Base-by-base conservation (phyloP, 805 yeast species). In the Metschnikowia bowlesiae region DNA sequence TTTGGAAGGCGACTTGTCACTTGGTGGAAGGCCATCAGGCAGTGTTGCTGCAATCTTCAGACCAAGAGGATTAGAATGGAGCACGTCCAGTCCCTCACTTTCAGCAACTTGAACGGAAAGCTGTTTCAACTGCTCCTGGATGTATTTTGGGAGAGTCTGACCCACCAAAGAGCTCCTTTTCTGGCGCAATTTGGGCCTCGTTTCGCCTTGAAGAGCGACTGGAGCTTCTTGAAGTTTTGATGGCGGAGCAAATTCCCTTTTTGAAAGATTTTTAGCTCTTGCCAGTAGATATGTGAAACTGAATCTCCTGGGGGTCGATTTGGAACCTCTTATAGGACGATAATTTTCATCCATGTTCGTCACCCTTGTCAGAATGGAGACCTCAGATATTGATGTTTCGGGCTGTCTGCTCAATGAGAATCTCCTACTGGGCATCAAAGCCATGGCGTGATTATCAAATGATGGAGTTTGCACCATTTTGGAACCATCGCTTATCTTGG, bases 81-180 rank as follows among this genome's bases (percentile, higher is more conserved):
- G 16, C 36, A 4, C 6, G 13, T 33, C 13, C n/a, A 10, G 34
- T 10, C 2, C 34, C n/a, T 2, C 8, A 33, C n/a, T 13, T 33
- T 33, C 9, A n/a, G 16, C 13, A 6, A 3, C 14, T 22, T 37
- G 28, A 14, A 22, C 11, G 11, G 43, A 16, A 7, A 30, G 30
- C 26, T 40, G 43, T 30, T 42, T 2, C 32, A 42, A 42, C 48
- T 67, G 70, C n/a, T 58, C 52, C 38, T 61, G 58, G 32, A 72
- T 71, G 49, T 72, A 72, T 10, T 50, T 33, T 1, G 78, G 78
- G 9, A 73, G 58, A 37, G 58, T 63, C 34, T 68, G 71, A 2
- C 69, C 73, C 22, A 72, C 73, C 39, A 72, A 40, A 5, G 76
- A 71, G 28, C 53, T 49, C 40, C 76, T 56, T 28, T 44, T 44